Evolutionary conservation across 2,329 filamentous ascomycete genomes (phyloP).

Genomic region (Apiospora kogelbergensis): DNA sequence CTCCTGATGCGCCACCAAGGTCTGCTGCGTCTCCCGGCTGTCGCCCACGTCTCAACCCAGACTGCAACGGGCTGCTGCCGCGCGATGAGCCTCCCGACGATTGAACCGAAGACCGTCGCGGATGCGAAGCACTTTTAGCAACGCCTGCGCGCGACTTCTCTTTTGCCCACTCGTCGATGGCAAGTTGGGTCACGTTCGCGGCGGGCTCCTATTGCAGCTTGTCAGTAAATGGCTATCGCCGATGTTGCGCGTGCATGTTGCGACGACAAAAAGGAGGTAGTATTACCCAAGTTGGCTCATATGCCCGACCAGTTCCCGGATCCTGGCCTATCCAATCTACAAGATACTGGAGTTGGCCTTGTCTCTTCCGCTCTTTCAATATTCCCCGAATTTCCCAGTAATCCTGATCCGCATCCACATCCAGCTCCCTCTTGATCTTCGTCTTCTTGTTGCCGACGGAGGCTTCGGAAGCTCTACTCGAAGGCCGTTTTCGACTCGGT

Average conservation of each 20-base stretch:
- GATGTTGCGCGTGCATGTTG: not conserved
- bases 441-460: not conserved
- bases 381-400: conserved; percentile 37
- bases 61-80: not conserved
- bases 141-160: not conserved
- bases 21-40: not conserved
- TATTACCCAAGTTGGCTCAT: conserved; percentile 52
- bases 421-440: conserved; percentile 16
- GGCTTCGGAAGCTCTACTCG: not conserved
- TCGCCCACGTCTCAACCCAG: not conserved
- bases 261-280: not conserved
- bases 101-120: not conserved
- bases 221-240: not conserved
- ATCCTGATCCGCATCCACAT: conserved; percentile 8
- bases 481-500: not conserved
- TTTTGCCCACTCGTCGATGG: not conserved
- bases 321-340: conserved; percentile 57
- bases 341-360: conserved; percentile 41
- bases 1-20: not conserved
- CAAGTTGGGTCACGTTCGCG: not conserved
- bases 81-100: not conserved
- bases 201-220: conserved; percentile 2
- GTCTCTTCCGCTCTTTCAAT: conserved; percentile 33
- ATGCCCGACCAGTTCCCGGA: conserved; percentile 46
- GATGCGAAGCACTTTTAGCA: not conserved